Evolutionary conservation across 257 asterid species (phyloP), one percentile per base, ranked within the genome.

Genomic region (Paraleonurus japonicus): DNA sequence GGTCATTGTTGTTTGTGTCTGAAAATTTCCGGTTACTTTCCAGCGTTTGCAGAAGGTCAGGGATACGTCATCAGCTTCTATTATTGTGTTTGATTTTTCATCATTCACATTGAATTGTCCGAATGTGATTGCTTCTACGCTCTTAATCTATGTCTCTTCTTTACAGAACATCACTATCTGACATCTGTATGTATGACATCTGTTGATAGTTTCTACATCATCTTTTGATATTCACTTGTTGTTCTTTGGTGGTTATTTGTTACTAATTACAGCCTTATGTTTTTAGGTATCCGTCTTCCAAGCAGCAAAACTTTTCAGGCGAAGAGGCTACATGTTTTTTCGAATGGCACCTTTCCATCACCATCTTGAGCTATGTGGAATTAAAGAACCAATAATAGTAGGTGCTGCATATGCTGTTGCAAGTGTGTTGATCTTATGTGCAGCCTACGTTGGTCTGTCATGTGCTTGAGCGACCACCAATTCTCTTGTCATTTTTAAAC

Each of bases 381-480:
- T 90, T n/a, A 75, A 72, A 74, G 96, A 90, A 63, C 96, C 96
- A 5, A 69, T 47, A 26, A 82, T 93, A 9, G 94, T 89, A 61
- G 88, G 85, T 32, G 87, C 79, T 60, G 93, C 97, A 26, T 93
- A 93, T 74, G 64, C 45, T 30, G 67, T 85, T 51, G 83, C 97
- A 10, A 77, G 82, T 69, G 55, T 85, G 47, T 68, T 90, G 78
- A 81, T 81, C 77, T 66, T 90, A 58, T 87, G 81, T 35, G 95
- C 89, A 3, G 92, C 94, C 11, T 92, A 86, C 37, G 75, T 84
- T 2, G 98, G 95, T 66, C 90, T 92, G 39, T 70, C 83, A 70
- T 86, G 92, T 61, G 98, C 81, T 35, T 92, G 86, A 84, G n/a
- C 58, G 22, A 6, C 79, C 32, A 45, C 59, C 37, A 28, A 16